Conservation (phyloP, 129 eudicot species). For the Flaveria brownii region DNA sequence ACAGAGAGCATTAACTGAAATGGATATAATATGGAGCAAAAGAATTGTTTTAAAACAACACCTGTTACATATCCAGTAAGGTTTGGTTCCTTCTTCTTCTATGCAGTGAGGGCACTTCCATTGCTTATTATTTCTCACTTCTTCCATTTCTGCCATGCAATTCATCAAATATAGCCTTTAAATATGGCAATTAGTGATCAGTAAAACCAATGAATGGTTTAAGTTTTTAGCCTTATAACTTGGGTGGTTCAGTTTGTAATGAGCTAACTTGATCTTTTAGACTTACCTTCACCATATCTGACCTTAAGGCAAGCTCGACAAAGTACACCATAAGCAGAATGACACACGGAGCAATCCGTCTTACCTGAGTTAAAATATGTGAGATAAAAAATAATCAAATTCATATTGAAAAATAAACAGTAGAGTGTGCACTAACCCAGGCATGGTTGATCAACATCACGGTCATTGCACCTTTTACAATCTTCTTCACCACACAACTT, state of each 20-base stretch:
- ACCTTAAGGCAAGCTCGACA: constrained; percentile 82
- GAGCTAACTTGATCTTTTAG: constrained; percentile 9
- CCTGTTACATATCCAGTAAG: constrained; percentile 85
- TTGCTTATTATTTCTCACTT: constrained; percentile 60
- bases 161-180: background rate
- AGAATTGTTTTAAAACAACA: constrained; percentile 11
- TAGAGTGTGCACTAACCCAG: constrained; percentile 44
- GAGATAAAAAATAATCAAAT: background rate
- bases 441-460: constrained; percentile 63
- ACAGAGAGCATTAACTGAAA: background rate
- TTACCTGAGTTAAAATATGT: constrained; percentile 48
- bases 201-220: too few relatives aligned
- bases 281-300: constrained; percentile 75
- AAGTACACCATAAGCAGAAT: constrained; percentile 61
- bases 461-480: constrained; percentile 60
- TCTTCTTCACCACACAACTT: constrained; percentile 87
- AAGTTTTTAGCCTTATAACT: too few relatives aligned
- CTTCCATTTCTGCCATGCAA: constrained; percentile 55
- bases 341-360: constrained; percentile 78
- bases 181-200: too few relatives aligned
- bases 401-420: background rate
- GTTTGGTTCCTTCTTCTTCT: constrained; percentile 57
- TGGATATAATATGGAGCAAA: background rate
- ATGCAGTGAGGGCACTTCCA: constrained; percentile 83
- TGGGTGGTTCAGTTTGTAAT: background rate